phyloP scores from a whole-genome alignment of 75 land plant genomes.

The Selaginella tamariscina region DNA sequence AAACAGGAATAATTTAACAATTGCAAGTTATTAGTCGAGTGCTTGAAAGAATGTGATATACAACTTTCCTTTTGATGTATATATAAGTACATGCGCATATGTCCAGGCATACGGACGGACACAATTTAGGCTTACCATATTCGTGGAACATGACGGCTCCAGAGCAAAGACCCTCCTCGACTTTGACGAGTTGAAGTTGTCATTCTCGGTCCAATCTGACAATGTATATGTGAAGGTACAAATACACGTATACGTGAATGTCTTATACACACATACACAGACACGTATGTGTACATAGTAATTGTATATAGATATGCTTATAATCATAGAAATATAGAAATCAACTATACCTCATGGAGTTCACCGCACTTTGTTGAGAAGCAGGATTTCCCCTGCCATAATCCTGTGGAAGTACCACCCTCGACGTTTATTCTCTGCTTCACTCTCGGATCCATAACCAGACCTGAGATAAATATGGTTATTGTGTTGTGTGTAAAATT shows the following conservation, averaged over 20 bases:
- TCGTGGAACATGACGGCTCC: slow-evolving; percentile 84
- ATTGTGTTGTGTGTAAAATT: too few relatives aligned
- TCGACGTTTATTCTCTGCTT: slow-evolving; percentile 88
- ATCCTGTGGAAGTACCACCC: slow-evolving; percentile 60
- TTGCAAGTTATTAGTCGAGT: background rate
- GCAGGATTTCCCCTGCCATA: slow-evolving; percentile 64
- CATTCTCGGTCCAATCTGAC: slow-evolving; percentile 90
- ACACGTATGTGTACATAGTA: too few relatives aligned
- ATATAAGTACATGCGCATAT: too few relatives aligned
- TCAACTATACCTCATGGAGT: slow-evolving; percentile 95
- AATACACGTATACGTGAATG: too few relatives aligned
- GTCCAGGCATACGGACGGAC: slow-evolving; percentile 31
- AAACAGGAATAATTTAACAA: background rate
- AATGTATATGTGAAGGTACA: too few relatives aligned
- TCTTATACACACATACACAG: too few relatives aligned
- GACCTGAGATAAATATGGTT: too few relatives aligned
- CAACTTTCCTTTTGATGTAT: too few relatives aligned
- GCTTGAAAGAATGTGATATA: too few relatives aligned
- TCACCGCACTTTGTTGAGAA: slow-evolving; percentile 88
- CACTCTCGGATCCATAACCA: slow-evolving; percentile 90
- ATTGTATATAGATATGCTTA: too few relatives aligned
- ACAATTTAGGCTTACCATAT: slow-evolving; percentile 42
- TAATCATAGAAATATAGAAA: too few relatives aligned
- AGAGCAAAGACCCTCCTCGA: slow-evolving; percentile 91
- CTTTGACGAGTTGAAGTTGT: slow-evolving; percentile 78